Conservation (phyloP, 352 stramenopile species). For the Pythium periplocum region DNA sequence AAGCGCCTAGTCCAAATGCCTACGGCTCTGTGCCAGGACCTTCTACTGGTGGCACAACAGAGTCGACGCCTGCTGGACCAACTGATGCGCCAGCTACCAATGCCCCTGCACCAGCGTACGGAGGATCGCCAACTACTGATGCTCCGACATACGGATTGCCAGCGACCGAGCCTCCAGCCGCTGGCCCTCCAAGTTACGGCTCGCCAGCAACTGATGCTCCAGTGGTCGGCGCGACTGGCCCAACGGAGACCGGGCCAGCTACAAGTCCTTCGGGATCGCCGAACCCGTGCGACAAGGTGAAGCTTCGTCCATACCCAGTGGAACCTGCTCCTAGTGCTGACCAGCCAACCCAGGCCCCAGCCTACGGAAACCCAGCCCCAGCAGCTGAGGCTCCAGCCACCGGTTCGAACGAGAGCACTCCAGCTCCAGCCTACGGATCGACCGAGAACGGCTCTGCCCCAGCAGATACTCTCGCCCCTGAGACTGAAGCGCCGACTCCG, state of each 20-base stretch:
- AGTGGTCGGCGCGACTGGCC: neutral
- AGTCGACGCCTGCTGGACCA: no score
- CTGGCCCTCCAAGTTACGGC: neutral
- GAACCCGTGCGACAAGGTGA: constrained; percentile 8
- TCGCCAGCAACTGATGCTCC: neutral
- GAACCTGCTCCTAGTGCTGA: neutral
- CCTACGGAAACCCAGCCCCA: neutral
- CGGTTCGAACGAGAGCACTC: neutral
- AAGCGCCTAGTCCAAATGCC: no score
- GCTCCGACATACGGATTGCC: neutral
- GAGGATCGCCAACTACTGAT: neutral
- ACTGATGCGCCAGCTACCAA: no score
- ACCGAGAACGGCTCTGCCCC: neutral
- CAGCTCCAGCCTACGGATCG: no score
- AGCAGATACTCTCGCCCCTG: neutral
- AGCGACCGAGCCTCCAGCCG: neutral
- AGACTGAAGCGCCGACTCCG: neutral
- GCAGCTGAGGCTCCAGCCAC: neutral
- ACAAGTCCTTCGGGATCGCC: neutral
- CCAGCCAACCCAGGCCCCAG: neutral
- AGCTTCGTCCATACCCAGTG: constrained; percentile 5
- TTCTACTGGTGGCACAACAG: no score
- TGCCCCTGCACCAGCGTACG: neutral
- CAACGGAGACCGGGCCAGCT: neutral
- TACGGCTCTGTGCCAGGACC: no score